Evolutionary conservation across 2,329 filamentous ascomycete genomes (phyloP).

Genomic region (Colletotrichum gloeosporioides): DNA sequence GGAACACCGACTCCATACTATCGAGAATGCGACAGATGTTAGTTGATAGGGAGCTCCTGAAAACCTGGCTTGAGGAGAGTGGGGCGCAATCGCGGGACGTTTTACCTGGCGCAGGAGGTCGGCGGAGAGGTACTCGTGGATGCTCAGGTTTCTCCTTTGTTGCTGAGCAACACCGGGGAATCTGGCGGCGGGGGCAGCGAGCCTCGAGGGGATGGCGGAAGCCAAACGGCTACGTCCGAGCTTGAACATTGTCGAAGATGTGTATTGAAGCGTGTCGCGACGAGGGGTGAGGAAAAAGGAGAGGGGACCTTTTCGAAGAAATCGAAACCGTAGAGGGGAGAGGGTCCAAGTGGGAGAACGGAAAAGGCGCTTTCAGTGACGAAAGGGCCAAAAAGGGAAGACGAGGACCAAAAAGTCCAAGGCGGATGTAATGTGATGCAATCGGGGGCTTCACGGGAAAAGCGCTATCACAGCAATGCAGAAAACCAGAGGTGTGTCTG

Average conservation of each 20-base stretch:
- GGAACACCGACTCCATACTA: conserved; percentile 96
- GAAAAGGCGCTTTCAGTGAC: not conserved
- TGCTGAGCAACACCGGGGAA: conserved; percentile 73
- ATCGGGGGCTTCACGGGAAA: conserved; percentile 15
- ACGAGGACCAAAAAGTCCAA: not conserved
- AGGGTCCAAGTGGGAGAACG: not conserved
- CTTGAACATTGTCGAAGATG: conserved; percentile 75
- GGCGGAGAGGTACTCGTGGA: conserved; percentile 98
- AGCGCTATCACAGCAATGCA: conserved; percentile 16
- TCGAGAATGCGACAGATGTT: conserved; percentile 21
- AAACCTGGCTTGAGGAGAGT: conserved; percentile 15
- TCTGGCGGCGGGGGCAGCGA: conserved; percentile 54
- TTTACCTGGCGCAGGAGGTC: conserved; percentile 80
- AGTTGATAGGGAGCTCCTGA: conserved; percentile 10
- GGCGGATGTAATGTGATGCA: conserved; percentile 16
- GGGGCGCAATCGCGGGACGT: conserved; percentile 11
- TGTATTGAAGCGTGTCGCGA: not conserved
- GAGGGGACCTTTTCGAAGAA: conserved; percentile 6
- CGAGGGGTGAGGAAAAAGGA: not conserved
- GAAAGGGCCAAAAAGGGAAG: conserved; percentile 21
- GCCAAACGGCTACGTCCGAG: conserved; percentile 82
- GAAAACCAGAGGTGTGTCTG: conserved; percentile 20
- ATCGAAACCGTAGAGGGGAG: not conserved
- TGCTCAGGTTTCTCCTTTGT: conserved; percentile 89
- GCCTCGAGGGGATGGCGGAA: conserved; percentile 65